Percentiles rank a stretch among this genome's conserved stretches.
These are phyloP conservation scores for Gamarada debralockiae DNA, from an alignment of 495 filamentous ascomycete species.

Conservation along the genomic window DNA sequence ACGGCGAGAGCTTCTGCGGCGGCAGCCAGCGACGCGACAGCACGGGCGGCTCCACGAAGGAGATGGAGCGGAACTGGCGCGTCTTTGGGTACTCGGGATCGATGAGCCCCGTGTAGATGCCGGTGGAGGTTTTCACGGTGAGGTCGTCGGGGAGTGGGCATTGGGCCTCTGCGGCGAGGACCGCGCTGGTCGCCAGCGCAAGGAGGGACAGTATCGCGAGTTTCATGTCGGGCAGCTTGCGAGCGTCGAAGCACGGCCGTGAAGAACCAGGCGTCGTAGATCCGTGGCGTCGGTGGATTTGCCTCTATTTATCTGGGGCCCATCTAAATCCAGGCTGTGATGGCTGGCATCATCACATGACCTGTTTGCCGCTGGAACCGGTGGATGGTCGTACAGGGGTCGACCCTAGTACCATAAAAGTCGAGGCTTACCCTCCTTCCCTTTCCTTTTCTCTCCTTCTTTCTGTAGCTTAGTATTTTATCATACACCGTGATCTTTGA, in stretches of 20 bases:
- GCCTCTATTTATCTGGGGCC: too few relatives aligned
- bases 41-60: conserved; percentile 39
- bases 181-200: neutral
- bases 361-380: too few relatives aligned
- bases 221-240: conserved; percentile 1
- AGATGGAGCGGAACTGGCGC: conserved; percentile 43
- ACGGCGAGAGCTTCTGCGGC: conserved; percentile 29
- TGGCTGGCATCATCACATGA: too few relatives aligned
- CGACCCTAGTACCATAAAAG: too few relatives aligned
- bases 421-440: too few relatives aligned
- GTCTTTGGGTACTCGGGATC: conserved; percentile 33
- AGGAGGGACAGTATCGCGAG: neutral
- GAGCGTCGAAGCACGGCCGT: neutral
- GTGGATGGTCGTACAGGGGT: too few relatives aligned
- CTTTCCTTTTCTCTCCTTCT: too few relatives aligned
- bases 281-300: neutral
- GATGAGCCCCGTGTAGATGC: conserved; percentile 36
- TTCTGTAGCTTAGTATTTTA: too few relatives aligned
- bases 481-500: too few relatives aligned
- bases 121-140: conserved; percentile 30
- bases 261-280: neutral
- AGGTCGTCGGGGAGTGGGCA: conserved; percentile 11
- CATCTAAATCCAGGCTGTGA: too few relatives aligned
- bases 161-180: neutral
- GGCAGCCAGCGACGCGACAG: conserved; percentile 37